Evolutionary conservation across 2,329 filamentous ascomycete genomes (phyloP).

Genomic region (Paecilomyces niveus): DNA sequence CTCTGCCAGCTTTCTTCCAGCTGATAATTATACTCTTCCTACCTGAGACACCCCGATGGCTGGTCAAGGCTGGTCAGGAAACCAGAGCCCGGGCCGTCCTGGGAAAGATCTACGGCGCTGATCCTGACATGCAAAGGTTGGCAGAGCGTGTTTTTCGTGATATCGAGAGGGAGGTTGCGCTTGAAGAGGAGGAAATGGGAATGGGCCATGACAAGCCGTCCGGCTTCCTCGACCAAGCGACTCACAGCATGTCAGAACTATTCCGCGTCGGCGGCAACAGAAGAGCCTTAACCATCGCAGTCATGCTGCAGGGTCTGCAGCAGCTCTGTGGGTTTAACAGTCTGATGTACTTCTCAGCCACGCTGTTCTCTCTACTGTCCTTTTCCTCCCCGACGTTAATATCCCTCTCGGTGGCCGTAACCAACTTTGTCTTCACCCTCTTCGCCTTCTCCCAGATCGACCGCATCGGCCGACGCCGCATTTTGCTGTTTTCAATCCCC

Average conservation of each 20-base stretch:
- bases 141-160: slow-evolving; percentile 57
- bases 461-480: slow-evolving; percentile 67
- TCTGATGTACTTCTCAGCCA: slow-evolving; percentile 85
- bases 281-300: slow-evolving; percentile 75
- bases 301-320: slow-evolving; percentile 77
- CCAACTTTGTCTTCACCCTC: slow-evolving; percentile 76
- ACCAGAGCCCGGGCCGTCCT: slow-evolving; percentile 60
- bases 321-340: slow-evolving; percentile 89
- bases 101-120: slow-evolving; percentile 53
- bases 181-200: slow-evolving; percentile 51
- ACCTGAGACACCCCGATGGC: slow-evolving; percentile 85
- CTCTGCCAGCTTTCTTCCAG: slow-evolving; percentile 67
- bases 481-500: slow-evolving; percentile 75
- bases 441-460: slow-evolving; percentile 71
- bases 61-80: slow-evolving; percentile 61
- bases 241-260: slow-evolving; percentile 21
- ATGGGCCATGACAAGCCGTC: slow-evolving; percentile 11
- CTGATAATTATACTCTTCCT: slow-evolving; percentile 60
- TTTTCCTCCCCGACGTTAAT: slow-evolving; percentile 74
- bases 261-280: slow-evolving; percentile 42
- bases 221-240: slow-evolving; percentile 13
- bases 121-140: slow-evolving; percentile 36
- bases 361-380: slow-evolving; percentile 69
- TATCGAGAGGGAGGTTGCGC: slow-evolving; percentile 68
- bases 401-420: slow-evolving; percentile 70